These are phyloP conservation scores for Xylaria sp. DNA, from an alignment of 2,329 filamentous ascomycete species.

Conservation along the genomic window DNA sequence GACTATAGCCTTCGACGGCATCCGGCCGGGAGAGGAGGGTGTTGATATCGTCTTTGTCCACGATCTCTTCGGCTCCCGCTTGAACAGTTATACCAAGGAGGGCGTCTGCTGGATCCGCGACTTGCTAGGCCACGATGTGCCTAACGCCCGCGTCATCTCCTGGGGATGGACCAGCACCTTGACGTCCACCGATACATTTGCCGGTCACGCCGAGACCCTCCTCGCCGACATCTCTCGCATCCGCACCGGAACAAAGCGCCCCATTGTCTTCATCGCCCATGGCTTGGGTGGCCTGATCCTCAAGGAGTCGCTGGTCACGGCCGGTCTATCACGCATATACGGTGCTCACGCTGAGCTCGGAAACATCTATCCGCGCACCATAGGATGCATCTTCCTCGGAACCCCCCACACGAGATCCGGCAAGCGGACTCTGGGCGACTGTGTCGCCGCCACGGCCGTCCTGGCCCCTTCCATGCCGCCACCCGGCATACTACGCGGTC, in stretches of 20 bases:
- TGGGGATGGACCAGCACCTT: slow-evolving; percentile 29
- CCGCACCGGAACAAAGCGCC: slow-evolving; percentile 25
- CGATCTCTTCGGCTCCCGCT: slow-evolving; percentile 27
- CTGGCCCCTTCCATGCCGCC: slow-evolving; percentile 25
- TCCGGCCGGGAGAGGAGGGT: slow-evolving; percentile 24
- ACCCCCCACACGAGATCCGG: slow-evolving; percentile 29
- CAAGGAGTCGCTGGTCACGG: slow-evolving; percentile 30
- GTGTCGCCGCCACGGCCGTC: slow-evolving; percentile 27
- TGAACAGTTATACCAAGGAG: slow-evolving; percentile 26
- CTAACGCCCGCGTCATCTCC: slow-evolving; percentile 26
- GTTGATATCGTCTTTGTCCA: slow-evolving; percentile 31
- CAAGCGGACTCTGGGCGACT: slow-evolving; percentile 29
- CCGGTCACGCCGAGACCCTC: slow-evolving; percentile 28
- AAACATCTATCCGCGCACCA: slow-evolving; percentile 30
- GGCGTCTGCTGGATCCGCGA: slow-evolving; percentile 31
- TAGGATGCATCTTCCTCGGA: slow-evolving; percentile 30
- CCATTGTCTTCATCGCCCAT: slow-evolving; percentile 30
- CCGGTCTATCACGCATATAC: slow-evolving; percentile 30
- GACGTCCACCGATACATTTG: slow-evolving; percentile 24
- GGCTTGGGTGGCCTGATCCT: slow-evolving; percentile 30
- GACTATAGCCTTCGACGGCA: slow-evolving; percentile 25
- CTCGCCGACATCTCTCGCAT: slow-evolving; percentile 27
- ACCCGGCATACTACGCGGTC: slow-evolving; percentile 22
- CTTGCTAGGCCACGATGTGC: slow-evolving; percentile 27
- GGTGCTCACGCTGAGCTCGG: slow-evolving; percentile 30